Evolutionary conservation across 495 filamentous ascomycete species (phyloP), one percentile per base, ranked within the genome.

Genomic region (Jackrogersella multiformis): DNA sequence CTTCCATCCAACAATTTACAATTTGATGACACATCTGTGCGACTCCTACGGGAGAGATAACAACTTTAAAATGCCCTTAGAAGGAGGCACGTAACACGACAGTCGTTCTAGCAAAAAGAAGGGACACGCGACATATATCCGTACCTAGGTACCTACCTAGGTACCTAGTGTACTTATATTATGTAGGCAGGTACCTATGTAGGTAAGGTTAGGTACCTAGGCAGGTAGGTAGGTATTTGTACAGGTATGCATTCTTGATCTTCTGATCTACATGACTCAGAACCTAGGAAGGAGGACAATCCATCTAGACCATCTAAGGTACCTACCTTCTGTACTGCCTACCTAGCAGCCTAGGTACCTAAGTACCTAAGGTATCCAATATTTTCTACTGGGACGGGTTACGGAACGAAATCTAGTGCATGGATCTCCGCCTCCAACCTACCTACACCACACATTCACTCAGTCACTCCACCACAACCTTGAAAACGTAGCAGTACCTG

Each of bases 401-500:
- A 51, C 52, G 28, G 52, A 16, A 56, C 23, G 48, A 32, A 52
- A 51, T 70, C 61, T 61, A 35, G 57, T 49, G 18, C 21, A 46
- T n/a, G 26, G 45, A 48, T 39, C 67, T 70, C 67, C 67, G 67
- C 53, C 57, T 62, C 61, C 41, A 52, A 58, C 41, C n/a, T n/a
- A n/a, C n/a, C n/a, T n/a, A n/a, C n/a, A n/a, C n/a, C n/a, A n/a
- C n/a, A n/a, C n/a, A n/a, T n/a, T n/a, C n/a, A n/a, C n/a, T n/a
- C n/a, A n/a, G n/a, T n/a, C n/a, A n/a, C n/a, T n/a, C n/a, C n/a
- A n/a, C n/a, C n/a, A n/a, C n/a, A 49, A 56, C 61, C 67, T 56
- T 56, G 38, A 46, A 38, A 65, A 52, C 55, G 66, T 69, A 69
- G 56, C 56, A 65, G 66, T 69, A 64, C 66, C 66, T 69, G 66